Base-by-base conservation (phyloP, 805 yeast genomes). In the Wickerhamia fluorescens region DNA sequence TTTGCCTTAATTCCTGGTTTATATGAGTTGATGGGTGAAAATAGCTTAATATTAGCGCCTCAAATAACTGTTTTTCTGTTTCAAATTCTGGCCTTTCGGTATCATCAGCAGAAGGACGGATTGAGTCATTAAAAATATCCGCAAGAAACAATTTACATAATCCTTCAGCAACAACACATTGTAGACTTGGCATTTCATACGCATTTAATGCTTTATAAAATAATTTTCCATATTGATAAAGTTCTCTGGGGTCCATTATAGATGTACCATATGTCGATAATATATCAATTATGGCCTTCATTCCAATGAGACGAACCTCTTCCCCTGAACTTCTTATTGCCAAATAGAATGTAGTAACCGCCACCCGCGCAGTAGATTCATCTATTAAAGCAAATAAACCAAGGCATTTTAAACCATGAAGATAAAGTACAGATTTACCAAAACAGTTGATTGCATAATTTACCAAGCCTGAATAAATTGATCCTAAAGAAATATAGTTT, bases 121-220 rank as follows among this genome's bases (percentile, higher is more conserved):
- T 24, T 15, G 38, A 13, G 45, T 81, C 87, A 5, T 65, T 69
- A 32, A 87, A 66, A 13, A 83, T 69, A 39, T 82, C 94, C 10
- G 89, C 81, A 30, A 92, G 61, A 42, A 78, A 75, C 28, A 89
- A 58, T 56, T 89, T 88, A 45, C 88, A 83, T 15, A 88, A 58
- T 0, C 95, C 94, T 45, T 85, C 94, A 0, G 89, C 95, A 7
- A 89, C 81, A 1, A 75, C 66, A 0, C 89, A 77, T 49, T 85
- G 95, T 12, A 86, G 66, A 16, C 68, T 71, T 1, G 83, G 83
- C 40, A 71, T 59, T 4, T 68, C 69, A 33, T 60, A 61, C 38
- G 68, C 68, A 45, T 73, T 71, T 40, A 83, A 58, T 1, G 79
- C 71, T 47, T 76, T 73, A 57, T 77, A 80, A 37, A 82, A 78